Evolutionary conservation across 345 rosid species (phyloP), one percentile per base, ranked within the genome.

Genomic region (Bruguiera sexangula): DNA sequence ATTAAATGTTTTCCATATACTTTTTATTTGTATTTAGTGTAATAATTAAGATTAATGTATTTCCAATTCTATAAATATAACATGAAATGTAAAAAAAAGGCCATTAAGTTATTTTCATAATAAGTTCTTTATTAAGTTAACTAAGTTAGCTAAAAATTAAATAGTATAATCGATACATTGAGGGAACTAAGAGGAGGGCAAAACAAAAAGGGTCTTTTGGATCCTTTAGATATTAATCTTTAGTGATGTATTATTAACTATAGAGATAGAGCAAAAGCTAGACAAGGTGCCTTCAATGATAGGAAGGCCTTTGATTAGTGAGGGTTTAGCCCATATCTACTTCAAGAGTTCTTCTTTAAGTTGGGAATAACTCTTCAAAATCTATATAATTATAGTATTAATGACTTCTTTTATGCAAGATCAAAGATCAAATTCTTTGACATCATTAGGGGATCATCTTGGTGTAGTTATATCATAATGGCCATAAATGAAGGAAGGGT

Each of bases 381-480:
- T 46, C 86, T 83, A 13, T 82, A 67, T 75, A 59, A 75, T 56
- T 86, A 84, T 62, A 54, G 39, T 63, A 80, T 77, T 65, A 79
- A 81, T 39, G 79, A 75, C 68, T 86, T 66, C 52, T 46, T 86
- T 52, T 82, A 84, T 62, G 85, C 82, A 24, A 66, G 48, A 3
- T 15, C 62, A 1, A 53, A 48, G 10, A 31, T 55, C 5, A 1
- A 67, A 6, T 34, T 52, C 8, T 10, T 30, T 0, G 68, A 62
- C 8, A 0, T 43, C 24, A 15, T 30, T 30, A 51, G n/a, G 51
- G 78, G 80, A 54, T 80, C 85, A 6, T 64, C 66, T 67, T 84
- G 85, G 85, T 66, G 76, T 32, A 86, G 85, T 8, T 82, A 80
- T 64, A 71, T 82, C 6, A 86, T 85, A 6, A 86, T 86, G 69